Evolutionary conservation across 495 filamentous ascomycete species (phyloP), one percentile per base, ranked within the genome.

Genomic region (Evernia prunastri): DNA sequence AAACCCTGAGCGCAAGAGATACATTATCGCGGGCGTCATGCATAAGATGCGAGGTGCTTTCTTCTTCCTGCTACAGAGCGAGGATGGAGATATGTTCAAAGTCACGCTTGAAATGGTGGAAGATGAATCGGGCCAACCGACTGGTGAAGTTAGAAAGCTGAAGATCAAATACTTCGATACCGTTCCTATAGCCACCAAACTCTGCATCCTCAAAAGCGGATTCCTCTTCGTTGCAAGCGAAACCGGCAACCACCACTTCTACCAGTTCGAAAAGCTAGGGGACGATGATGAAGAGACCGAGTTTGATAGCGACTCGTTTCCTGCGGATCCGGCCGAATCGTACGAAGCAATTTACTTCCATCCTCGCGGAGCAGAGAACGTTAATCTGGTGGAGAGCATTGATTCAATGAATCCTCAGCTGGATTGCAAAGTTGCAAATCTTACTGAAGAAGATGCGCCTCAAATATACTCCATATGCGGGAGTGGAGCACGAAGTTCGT

Each of bases 111-210:
- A 96, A 63, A 91, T 96, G 87, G 82, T 85, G 0, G 88, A 92
- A 69, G 90, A 96, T 72, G 86, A 86, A 5, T 81, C 86, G 36
- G 90, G 87, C 20, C 87, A 90, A 62, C 77, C 87, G 6, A 93
- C 89, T 0, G 86, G 88, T 17, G 88, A 93, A 69, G 92, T 97
- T 8, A 81, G 81, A 68, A 81, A 84, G 29, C 76, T 99, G 39
- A 95, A 90, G 73, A 93, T 99, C 77, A 96, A 96, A 73, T 97
- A 97, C 71, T 99, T 97, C 67, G 95, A 97, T 67, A 97, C 95
- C 0, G 90, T 97, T 11, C 94, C 95, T 0, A 78, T 94, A 45
- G 91, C 92, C 1, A 84, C 90, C 0, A 92, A 82, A 68, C 80
- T 99, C 20, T 87, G 91, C 72, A 96, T 99, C 67, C 76, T 97